phyloP scores from a whole-genome alignment of 306 rosid species.

The Cucurbita moschata region DNA sequence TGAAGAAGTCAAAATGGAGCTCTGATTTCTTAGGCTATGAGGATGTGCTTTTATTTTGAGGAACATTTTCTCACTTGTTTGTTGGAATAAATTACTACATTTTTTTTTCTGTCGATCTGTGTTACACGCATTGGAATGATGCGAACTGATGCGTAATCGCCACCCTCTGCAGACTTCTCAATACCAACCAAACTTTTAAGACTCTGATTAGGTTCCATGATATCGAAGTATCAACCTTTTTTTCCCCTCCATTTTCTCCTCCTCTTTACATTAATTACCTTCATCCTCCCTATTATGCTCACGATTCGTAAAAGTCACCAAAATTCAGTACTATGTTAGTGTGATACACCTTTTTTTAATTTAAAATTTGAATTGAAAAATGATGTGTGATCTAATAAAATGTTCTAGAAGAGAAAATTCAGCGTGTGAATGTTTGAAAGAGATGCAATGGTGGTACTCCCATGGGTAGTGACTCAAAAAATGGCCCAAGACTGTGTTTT shows the following conservation, averaged over 20 bases:
- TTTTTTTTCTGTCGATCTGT: neutral
- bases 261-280: neutral
- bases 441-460: too few relatives aligned
- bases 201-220: neutral
- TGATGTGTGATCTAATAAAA: too few relatives aligned
- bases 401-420: too few relatives aligned
- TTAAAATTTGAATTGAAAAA: too few relatives aligned
- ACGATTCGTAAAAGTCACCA: neutral
- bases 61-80: neutral
- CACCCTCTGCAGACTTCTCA: neutral
- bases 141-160: too few relatives aligned
- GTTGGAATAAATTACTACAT: neutral
- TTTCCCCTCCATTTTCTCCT: too few relatives aligned
- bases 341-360: too few relatives aligned
- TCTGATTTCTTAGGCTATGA: neutral
- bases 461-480: too few relatives aligned
- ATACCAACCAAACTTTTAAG: neutral
- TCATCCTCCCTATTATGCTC: neutral
- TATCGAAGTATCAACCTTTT: neutral
- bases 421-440: too few relatives aligned
- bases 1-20: neutral
- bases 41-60: constrained; percentile 1
- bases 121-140: neutral
- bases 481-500: too few relatives aligned
- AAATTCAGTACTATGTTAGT: too few relatives aligned